Evolutionary conservation across 345 rosid species (phyloP).

Genomic region (Euphorbia peplus): DNA sequence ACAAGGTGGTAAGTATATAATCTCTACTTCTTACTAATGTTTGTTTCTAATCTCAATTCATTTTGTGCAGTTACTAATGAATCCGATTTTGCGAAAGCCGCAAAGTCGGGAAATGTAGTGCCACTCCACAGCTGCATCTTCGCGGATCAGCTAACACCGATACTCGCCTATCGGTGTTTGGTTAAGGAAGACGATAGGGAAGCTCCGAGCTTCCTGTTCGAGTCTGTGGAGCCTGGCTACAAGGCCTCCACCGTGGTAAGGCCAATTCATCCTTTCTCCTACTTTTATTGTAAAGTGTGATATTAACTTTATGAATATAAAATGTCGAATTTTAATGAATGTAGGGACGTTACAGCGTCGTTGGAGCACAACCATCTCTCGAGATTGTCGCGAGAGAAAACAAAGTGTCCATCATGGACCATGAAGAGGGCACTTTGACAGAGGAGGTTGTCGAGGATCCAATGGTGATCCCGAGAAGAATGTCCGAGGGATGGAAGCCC

Average conservation of each 20-base stretch:
- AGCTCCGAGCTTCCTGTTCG: constrained; percentile 85
- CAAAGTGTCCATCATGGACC: neutral
- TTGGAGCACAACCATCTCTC: constrained; percentile 47
- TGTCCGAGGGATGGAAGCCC: constrained; percentile 78
- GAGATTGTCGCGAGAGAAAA: neutral
- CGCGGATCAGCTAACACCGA: constrained; percentile 86
- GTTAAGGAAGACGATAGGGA: constrained; percentile 80
- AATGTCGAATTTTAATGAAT: constrained; percentile 17
- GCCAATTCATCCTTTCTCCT: neutral
- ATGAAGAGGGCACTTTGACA: neutral
- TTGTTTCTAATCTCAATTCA: neutral
- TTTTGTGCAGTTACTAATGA: constrained; percentile 40
- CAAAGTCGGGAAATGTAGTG: constrained; percentile 54
- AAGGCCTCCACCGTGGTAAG: constrained; percentile 60
- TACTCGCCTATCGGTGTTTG: constrained; percentile 81
- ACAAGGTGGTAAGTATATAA: too few relatives aligned
- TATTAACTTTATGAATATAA: neutral
- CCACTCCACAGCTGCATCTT: constrained; percentile 70
- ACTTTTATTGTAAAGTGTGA: constrained; percentile 5
- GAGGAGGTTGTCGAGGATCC: neutral
- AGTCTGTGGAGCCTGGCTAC: constrained; percentile 72
- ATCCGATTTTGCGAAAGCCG: constrained; percentile 51
- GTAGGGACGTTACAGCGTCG: constrained; percentile 75
- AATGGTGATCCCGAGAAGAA: constrained; percentile 55
- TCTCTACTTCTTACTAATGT: too few relatives aligned